Percentiles rank a stretch among this genome's conserved stretches.
Evolutionary conservation across 2,329 filamentous ascomycete genomes (phyloP).

Genomic region (Coniochaeta sp.): DNA sequence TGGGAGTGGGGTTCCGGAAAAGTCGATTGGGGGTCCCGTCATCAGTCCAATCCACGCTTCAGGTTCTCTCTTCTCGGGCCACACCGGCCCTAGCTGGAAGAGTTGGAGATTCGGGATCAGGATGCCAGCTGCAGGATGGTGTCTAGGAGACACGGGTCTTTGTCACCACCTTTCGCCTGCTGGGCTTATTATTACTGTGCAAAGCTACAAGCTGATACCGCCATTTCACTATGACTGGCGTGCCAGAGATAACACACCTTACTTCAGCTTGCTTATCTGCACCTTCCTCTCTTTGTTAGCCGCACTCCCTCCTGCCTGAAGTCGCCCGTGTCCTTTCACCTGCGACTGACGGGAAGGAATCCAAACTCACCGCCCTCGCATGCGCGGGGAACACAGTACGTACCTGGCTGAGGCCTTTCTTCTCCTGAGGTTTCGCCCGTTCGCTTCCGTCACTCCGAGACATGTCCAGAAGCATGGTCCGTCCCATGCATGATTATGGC

Average conservation of each 20-base stretch:
- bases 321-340: background rate
- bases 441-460: background rate
- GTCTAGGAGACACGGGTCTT: background rate
- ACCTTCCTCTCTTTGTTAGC: background rate
- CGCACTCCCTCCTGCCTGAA: background rate
- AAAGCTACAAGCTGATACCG: background rate
- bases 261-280: background rate
- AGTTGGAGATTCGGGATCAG: background rate
- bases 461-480: background rate
- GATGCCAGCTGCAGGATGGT: conserved; percentile 3
- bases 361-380: background rate
- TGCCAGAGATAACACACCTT: background rate
- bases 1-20: conserved; percentile 5
- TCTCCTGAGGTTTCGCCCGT: background rate
- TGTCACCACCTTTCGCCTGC: background rate
- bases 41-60: background rate
- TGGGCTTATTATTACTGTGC: background rate
- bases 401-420: background rate
- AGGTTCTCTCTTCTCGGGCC: background rate
- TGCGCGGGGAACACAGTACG: background rate
- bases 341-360: background rate
- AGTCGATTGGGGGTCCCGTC: background rate
- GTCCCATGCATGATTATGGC: conserved; percentile 1
- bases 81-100: background rate
- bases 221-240: background rate